phyloP scores from a whole-genome alignment of 2,329 filamentous ascomycete species.

The Microcera coccophila region DNA sequence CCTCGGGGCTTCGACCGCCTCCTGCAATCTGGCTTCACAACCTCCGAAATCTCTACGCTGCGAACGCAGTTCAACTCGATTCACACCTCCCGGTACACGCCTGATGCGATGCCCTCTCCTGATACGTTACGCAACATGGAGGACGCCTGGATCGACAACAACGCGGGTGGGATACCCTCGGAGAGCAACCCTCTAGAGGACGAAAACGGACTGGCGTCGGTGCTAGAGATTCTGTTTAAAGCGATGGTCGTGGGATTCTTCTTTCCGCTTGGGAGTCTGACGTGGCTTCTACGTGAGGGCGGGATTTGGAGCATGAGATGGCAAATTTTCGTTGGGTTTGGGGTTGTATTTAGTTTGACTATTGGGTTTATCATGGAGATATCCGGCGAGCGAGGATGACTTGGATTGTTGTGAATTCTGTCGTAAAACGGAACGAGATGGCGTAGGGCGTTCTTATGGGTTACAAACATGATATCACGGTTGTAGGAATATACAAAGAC shows the following conservation, averaged over 20 bases:
- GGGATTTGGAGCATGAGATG: slow-evolving; percentile 82
- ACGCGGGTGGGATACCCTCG: slow-evolving; percentile 41
- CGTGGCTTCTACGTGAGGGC: slow-evolving; percentile 82
- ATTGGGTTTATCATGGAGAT: slow-evolving; percentile 64
- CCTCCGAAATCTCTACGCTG: slow-evolving; percentile 77
- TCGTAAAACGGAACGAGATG: too few species aligned
- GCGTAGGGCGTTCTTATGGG: not conserved
- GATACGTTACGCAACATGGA: slow-evolving; percentile 73
- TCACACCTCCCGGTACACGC: slow-evolving; percentile 75
- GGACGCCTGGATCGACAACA: slow-evolving; percentile 84
- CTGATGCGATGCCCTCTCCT: slow-evolving; percentile 82
- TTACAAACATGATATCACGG: not conserved
- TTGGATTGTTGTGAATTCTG: not conserved
- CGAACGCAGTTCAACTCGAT: slow-evolving; percentile 86
- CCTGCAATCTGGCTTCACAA: slow-evolving; percentile 73
- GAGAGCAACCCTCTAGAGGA: slow-evolving; percentile 39
- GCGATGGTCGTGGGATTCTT: slow-evolving; percentile 92
- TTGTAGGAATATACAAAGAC: slow-evolving; percentile 7
- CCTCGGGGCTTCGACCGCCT: slow-evolving; percentile 82
- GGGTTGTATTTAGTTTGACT: slow-evolving; percentile 72
- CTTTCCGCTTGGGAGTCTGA: slow-evolving; percentile 82
- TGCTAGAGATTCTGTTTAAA: slow-evolving; percentile 80
- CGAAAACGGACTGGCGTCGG: slow-evolving; percentile 46
- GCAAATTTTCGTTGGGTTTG: slow-evolving; percentile 81
- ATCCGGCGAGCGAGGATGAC: slow-evolving; percentile 29